Conservation (phyloP, 2,329 filamentous ascomycete genomes). For the Thelonectria blattea region DNA sequence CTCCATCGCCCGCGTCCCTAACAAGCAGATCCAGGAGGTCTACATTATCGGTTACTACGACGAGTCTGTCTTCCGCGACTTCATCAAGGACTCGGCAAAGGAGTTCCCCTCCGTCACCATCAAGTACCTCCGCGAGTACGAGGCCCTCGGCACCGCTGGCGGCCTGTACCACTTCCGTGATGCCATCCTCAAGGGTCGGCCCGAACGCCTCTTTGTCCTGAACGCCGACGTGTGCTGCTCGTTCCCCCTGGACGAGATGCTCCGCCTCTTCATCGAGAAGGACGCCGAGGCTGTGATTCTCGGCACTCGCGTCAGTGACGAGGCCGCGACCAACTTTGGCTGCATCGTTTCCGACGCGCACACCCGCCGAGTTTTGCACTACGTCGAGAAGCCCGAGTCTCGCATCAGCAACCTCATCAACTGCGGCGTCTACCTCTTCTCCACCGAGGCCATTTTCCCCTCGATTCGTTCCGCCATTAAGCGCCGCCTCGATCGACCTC, state of each 20-base stretch:
- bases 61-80: constrained; percentile 94
- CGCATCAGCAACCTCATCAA: constrained; percentile 99
- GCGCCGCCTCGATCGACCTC: constrained; percentile 85
- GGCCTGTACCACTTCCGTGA: constrained; percentile 99
- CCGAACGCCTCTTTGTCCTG: constrained; percentile 94
- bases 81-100: constrained; percentile 88
- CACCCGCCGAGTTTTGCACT: constrained; percentile 94
- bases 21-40: constrained; percentile 83
- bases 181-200: constrained; percentile 93
- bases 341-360: constrained; percentile 96
- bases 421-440: constrained; percentile 98
- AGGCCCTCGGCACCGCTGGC: constrained; percentile 92
- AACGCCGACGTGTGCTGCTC: constrained; percentile 99
- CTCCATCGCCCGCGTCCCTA: constrained; percentile 86
- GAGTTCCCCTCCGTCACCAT: constrained; percentile 85
- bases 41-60: constrained; percentile 99
- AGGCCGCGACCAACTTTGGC: constrained; percentile 93
- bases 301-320: constrained; percentile 87
- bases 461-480: constrained; percentile 95
- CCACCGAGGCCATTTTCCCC: constrained; percentile 94
- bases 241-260: constrained; percentile 95
- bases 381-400: constrained; percentile 98
- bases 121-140: constrained; percentile 97
- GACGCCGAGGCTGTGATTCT: constrained; percentile 96
- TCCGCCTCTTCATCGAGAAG: constrained; percentile 90